Base-by-base conservation (phyloP, 805 yeast species). In the Wickerhamomyces silvicola region DNA sequence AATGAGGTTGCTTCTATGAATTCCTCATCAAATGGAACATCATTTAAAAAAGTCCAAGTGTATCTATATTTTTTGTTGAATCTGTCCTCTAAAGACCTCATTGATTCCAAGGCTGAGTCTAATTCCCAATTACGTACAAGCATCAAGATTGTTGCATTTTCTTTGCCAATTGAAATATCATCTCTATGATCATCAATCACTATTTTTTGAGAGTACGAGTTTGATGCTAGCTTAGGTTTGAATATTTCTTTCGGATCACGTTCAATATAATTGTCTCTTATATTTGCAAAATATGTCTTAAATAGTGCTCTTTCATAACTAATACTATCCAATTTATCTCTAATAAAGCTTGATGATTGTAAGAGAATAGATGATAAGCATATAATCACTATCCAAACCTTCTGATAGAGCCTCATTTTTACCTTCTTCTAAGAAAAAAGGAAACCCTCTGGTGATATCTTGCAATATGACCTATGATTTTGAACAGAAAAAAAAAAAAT, bases 101-200 rank as follows among this genome's bases (percentile, higher is more conserved):
- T 86, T 14, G 94, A 74, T 27, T 58, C 52, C 27, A 87, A 56
- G 0, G 92, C 95, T 1, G 81, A 87, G 9, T 69, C 65, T 9
- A 87, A 56, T 54, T 87, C 97, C 60, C 70, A 66, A 53, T 87
- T 87, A 34, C 97, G 64, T 24, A 83, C 94, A 18, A 88, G 70
- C 95, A 88, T 87, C 34, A 88, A 69, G 18, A 88, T 55, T 0
- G 94, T 81, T 4, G 97, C 97, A 53, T 86, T 87, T 48, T 84
- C 94, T 13, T 40, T 52, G 1, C 84, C 80, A 25, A 60, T 36
- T 35, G 61, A 64, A 13, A 39, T 31, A 31, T 61, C 48, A 35
- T 67, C 64, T 25, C 59, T 45, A 3, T 33, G 8, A n/a, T 32
- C 41, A 31, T 43, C 50, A 3, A 63, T 52, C 16, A 59, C 43